Evolutionary conservation across 2,329 filamentous ascomycete species (phyloP).

Genomic region (Colletotrichum coccodes): DNA sequence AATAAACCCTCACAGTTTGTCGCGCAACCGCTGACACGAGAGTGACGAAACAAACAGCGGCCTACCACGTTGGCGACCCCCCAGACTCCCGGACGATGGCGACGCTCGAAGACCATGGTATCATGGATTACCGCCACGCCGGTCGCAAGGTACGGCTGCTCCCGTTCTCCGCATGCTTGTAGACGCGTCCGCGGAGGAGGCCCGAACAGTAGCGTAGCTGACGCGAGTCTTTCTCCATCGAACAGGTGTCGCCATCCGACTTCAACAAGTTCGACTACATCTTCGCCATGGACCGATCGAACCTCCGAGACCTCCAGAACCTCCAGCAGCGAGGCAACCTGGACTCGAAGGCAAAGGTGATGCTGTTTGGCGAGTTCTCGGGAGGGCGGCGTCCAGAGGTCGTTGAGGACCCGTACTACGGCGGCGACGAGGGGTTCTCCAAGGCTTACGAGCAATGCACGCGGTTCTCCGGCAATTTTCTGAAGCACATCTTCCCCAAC

Average conservation of each 20-base stretch:
- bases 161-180: slow-evolving; percentile 1
- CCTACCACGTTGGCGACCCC: slow-evolving; percentile 81
- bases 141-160: slow-evolving; percentile 77
- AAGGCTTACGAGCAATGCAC: slow-evolving; percentile 86
- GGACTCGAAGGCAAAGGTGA: slow-evolving; percentile 72
- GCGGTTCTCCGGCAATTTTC: slow-evolving; percentile 80
- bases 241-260: slow-evolving; percentile 70
- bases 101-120: slow-evolving; percentile 78
- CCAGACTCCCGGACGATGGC: slow-evolving; percentile 88
- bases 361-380: slow-evolving; percentile 87
- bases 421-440: slow-evolving; percentile 82
- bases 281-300: slow-evolving; percentile 91
- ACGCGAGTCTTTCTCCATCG: not conserved
- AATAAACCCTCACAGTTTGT: not conserved
- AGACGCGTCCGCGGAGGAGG: not conserved
- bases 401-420: slow-evolving; percentile 92
- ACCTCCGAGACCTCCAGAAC: slow-evolving; percentile 76
- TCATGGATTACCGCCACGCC: slow-evolving; percentile 79
- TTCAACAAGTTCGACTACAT: slow-evolving; percentile 92
- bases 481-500: slow-evolving; percentile 67
- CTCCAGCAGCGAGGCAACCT: slow-evolving; percentile 67
- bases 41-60: slow-evolving; percentile 57
- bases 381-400: slow-evolving; percentile 74
- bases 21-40: slow-evolving; percentile 8
- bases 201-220: slow-evolving; percentile 1